Evolutionary conservation across 345 rosid species (phyloP), one percentile per base, ranked within the genome.

Genomic region (Clarkia xantiana): DNA sequence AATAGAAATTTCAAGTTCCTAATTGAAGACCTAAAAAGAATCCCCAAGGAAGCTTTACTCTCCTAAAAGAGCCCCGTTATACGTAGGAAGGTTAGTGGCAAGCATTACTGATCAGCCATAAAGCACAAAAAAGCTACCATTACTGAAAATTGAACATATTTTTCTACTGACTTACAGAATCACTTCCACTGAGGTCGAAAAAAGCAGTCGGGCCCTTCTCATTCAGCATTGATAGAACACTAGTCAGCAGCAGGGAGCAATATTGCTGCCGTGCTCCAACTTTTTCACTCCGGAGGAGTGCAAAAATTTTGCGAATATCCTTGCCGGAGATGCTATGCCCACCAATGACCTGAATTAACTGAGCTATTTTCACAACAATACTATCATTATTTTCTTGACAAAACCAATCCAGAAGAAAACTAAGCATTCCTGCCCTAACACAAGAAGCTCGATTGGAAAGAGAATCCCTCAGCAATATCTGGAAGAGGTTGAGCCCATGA

Each of bases 241-340:
- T 75, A 59, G 71, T 77, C 68, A 89, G 68, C 67, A 89, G 66
- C n/a, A 82, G 71, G 23, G 94, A 86, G 72, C 91, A 83, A 68
- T 79, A 82, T 53, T 79, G 81, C 68, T 77, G 95, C 52, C 67
- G 72, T 47, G 71, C 71, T 41, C 91, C 82, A 52, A 86, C 87
- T 81, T 80, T 90, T 73, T 90, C 88, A 67, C 94, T 77, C 62
- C 97, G 86, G 34, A 90, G 94, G 60, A 90, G 84, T 48, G 95
- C 84, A 56, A 90, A 90, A 44, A 90, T 82, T 72, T 82, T 90
- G 51, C 97, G 91, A 38, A 90, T 86, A 70, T 90, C 97, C 80
- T 83, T 90, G 58, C 97, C 97, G 57, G 95, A 90, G 64, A 90
- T 77, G 72, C 95, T 85, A 74, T 90, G 91, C 62, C 97, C 97